Percentiles rank a stretch among this genome's conserved stretches.
These are phyloP conservation scores for Zymoseptoria passerinii DNA, from an alignment of 2,329 filamentous ascomycete genomes.

Conservation along the genomic window DNA sequence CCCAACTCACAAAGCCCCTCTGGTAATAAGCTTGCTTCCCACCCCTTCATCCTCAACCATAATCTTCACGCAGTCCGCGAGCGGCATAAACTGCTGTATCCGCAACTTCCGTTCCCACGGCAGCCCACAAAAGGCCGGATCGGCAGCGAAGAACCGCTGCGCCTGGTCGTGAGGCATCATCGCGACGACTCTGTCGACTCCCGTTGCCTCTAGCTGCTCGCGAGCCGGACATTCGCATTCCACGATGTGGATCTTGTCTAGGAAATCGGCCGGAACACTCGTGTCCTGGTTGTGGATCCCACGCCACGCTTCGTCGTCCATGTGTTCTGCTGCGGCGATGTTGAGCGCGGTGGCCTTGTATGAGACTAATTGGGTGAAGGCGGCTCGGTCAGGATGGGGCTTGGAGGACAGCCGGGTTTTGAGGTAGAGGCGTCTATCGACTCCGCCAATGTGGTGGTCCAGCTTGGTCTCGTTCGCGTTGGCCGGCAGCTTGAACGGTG, in stretches of 20 bases:
- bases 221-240: background rate
- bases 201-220: background rate
- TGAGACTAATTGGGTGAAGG: background rate
- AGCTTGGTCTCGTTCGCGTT: background rate
- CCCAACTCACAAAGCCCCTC: background rate
- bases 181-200: background rate
- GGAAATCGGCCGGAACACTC: background rate
- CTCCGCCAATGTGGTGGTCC: no score
- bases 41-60: background rate
- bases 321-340: background rate
- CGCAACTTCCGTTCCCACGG: background rate
- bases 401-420: background rate
- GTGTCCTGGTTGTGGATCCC: background rate
- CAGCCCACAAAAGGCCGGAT: background rate
- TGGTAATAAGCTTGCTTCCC: background rate
- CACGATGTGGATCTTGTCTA: background rate
- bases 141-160: background rate
- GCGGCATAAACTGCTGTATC: background rate
- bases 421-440: background rate
- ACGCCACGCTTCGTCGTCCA: background rate
- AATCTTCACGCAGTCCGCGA: background rate
- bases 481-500: background rate
- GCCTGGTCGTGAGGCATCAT: background rate
- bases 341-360: background rate
- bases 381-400: background rate